Percentiles rank a stretch among this genome's conserved stretches.
phyloP scores from a whole-genome alignment of 2,329 filamentous ascomycete genomes.

The Claviceps sorghi region DNA sequence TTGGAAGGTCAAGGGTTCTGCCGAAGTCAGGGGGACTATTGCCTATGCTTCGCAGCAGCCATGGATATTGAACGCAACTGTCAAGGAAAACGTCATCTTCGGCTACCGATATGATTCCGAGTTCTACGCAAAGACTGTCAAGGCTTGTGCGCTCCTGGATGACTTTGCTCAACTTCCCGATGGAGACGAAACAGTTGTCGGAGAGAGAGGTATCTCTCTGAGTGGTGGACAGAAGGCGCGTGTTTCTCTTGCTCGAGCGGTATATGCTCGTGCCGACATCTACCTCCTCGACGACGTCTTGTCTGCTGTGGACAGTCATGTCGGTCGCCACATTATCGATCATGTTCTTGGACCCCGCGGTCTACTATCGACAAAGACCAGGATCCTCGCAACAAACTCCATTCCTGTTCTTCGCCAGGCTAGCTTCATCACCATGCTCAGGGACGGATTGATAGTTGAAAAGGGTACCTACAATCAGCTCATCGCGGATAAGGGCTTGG shows the following conservation, averaged over 20 bases:
- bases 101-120: slow-evolving; percentile 84
- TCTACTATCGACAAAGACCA: slow-evolving; percentile 70
- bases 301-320: slow-evolving; percentile 96
- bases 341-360: slow-evolving; percentile 80
- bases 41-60: slow-evolving; percentile 88
- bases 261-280: slow-evolving; percentile 92
- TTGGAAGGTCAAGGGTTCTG: slow-evolving; percentile 75
- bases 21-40: slow-evolving; percentile 64
- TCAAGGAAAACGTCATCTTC: slow-evolving; percentile 94
- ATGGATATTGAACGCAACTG: slow-evolving; percentile 97
- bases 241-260: slow-evolving; percentile 78
- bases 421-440: slow-evolving; percentile 73
- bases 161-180: slow-evolving; percentile 89
- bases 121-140: slow-evolving; percentile 87
- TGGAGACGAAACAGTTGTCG: slow-evolving; percentile 91
- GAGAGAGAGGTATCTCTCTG: slow-evolving; percentile 88
- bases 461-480: slow-evolving; percentile 82
- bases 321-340: slow-evolving; percentile 87
- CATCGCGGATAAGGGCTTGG: slow-evolving; percentile 84
- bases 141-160: slow-evolving; percentile 78
- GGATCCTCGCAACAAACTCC: slow-evolving; percentile 87
- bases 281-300: slow-evolving; percentile 90
- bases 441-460: slow-evolving; percentile 71
- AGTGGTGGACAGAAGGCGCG: slow-evolving; percentile 95
- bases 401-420: slow-evolving; percentile 83